A percentile compares a stretch with the other conserved stretches of the same genome.
Conservation (phyloP, 2,329 filamentous ascomycete genomes). For the Albifimbria verrucaria region DNA sequence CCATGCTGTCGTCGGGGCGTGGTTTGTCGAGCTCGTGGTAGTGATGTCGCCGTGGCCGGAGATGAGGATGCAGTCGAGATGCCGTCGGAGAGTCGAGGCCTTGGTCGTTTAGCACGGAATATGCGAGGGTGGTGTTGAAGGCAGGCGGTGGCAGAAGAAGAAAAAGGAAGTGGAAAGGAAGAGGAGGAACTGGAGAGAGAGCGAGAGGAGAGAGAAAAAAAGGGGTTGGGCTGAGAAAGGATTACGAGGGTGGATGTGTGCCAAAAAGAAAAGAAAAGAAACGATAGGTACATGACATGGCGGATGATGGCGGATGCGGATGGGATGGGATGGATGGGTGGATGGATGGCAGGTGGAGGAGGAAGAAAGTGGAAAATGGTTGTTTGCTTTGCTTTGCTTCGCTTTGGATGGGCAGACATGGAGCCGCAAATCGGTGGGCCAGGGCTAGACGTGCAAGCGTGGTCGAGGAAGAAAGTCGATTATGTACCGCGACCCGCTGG, state of each 20-base stretch:
- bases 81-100: not conserved
- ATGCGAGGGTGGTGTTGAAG: not conserved
- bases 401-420: not conserved
- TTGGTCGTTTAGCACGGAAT: too few species aligned
- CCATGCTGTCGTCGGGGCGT: not conserved
- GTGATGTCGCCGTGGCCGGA: not conserved
- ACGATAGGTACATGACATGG: not conserved
- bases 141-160: not conserved
- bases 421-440: not conserved
- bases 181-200: not conserved
- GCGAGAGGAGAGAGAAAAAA: constrained; percentile 1
- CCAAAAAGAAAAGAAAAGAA: too few species aligned
- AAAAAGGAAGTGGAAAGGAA: not conserved
- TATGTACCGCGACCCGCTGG: constrained; percentile 16
- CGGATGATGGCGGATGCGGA: not conserved
- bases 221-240: constrained; percentile 11
- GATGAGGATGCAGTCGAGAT: not conserved
- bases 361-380: not conserved
- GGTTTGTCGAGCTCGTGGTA: not conserved
- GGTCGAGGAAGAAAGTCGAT: too few species aligned
- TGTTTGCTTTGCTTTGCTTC: too few species aligned
- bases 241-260: constrained; percentile 8
- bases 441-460: not conserved
- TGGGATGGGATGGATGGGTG: too few species aligned
- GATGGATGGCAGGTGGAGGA: too few species aligned